Percentiles rank a stretch among this genome's conserved stretches.
These are phyloP conservation scores for Eremothecium gossypii DNA, from an alignment of 1,139 yeast species.

Conservation along the genomic window DNA sequence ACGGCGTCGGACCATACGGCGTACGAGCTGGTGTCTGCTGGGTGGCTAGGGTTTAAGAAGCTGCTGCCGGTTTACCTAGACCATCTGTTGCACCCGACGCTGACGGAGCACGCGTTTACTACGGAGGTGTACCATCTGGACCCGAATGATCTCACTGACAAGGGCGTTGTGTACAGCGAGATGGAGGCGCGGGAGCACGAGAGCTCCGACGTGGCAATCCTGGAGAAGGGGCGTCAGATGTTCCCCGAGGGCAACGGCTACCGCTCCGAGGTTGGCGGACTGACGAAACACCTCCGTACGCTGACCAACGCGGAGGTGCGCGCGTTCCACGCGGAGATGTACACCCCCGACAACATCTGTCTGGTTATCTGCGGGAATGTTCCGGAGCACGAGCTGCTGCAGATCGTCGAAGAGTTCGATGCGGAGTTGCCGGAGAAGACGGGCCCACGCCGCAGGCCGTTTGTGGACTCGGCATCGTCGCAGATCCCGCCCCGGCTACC, in stretches of 20 bases:
- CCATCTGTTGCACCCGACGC: conserved; percentile 74
- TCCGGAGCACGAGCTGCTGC: conserved; percentile 61
- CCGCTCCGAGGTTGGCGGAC: conserved; percentile 91
- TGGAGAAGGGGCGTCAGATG: conserved; percentile 53
- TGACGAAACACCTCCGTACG: conserved; percentile 64
- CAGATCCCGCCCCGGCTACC: conserved; percentile 33
- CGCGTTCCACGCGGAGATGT: conserved; percentile 59
- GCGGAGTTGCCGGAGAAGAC: conserved; percentile 36
- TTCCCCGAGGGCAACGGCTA: conserved; percentile 64
- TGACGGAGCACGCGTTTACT: conserved; percentile 81
- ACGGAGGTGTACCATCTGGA: conserved; percentile 96
- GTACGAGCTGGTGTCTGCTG: conserved; percentile 84
- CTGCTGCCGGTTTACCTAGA: conserved; percentile 85
- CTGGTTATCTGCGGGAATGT: conserved; percentile 77
- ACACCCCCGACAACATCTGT: conserved; percentile 78
- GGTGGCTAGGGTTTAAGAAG: conserved; percentile 88
- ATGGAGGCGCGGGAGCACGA: conserved; percentile 91
- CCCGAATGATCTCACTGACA: conserved; percentile 72
- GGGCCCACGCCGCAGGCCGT: conserved; percentile 52
- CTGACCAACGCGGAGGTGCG: conserved; percentile 67
- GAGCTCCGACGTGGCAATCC: conserved; percentile 61
- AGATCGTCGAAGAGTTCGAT: conserved; percentile 58
- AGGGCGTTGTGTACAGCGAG: conserved; percentile 95
- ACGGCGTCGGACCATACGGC: conserved; percentile 95
- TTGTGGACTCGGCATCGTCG: conserved; percentile 58